Evolutionary conservation across 768 basidiomycete species (phyloP), one percentile per base, ranked within the genome.

Genomic region (Boletus edulis): DNA sequence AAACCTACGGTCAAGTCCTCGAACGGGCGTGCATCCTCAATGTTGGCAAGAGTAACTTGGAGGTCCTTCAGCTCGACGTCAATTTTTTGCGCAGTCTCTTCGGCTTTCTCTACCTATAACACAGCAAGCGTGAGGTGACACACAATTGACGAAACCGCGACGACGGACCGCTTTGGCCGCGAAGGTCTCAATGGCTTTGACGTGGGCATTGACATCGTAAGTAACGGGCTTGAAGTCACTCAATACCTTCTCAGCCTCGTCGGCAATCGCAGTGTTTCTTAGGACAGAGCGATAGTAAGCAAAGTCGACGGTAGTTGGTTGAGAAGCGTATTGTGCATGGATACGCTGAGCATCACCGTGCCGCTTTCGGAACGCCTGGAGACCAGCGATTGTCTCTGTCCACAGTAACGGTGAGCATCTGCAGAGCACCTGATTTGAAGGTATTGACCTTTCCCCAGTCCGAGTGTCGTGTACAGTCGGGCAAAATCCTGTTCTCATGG

Each of bases 321-420:
- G 86, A 58, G 78, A 76, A 57, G 80, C 73, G 65, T 86, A 84
- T 67, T 82, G 80, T 50, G 76, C 75, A 41, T 84, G 72, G 55
- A 91, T 76, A 58, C 87, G 85, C 68, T 90, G 87, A 54, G 97
- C 96, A 51, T 98, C 92, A 62, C 78, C 77, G 74, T 96, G 86
- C 56, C 97, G 92, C 75, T 95, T 97, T 75, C 97, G 91, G 87
- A 99, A 98, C 39, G 91, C 89, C 72, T 92, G 91, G 49, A 99
- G 82, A 50, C 92, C 76, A 52, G 91, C 79, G 67, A 97, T 81
- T 64, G 96, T 95, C 79, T 98, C 93, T 94, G 73, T 22, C 52
- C 32, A 56, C 35, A 31, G 15, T 6, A 1, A 43, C 2, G 20
- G 48, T 66, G 24, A 62, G 55, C 44, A 4, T 46, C 15, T 17